Conservation (phyloP, 78 protist genomes). For the Dictyostelium purpureum region DNA sequence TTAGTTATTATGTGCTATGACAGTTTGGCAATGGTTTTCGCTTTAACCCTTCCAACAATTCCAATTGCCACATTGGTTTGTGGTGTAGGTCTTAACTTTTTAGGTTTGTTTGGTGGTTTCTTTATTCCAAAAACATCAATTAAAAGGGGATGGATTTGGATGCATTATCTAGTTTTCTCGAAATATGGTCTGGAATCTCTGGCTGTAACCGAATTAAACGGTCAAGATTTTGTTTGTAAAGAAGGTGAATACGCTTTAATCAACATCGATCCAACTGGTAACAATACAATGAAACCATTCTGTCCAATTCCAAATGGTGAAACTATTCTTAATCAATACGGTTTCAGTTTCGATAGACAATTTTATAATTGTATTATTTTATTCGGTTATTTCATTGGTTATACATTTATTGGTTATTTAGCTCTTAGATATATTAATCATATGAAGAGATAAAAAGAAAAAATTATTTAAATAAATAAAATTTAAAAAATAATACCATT, state of each 20-base stretch:
- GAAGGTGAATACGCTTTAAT: not conserved
- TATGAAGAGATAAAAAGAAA: slow-evolving; percentile 28
- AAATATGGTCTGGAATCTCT: slow-evolving; percentile 56
- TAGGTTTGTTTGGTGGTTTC: slow-evolving; percentile 72
- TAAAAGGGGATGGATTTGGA: slow-evolving; percentile 48
- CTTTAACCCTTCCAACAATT: slow-evolving; percentile 47
- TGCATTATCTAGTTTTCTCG: slow-evolving; percentile 42
- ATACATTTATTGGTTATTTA: slow-evolving; percentile 1
- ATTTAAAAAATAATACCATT: too few species aligned
- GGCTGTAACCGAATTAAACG: slow-evolving; percentile 13
- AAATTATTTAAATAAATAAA: not conserved
- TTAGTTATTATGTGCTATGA: slow-evolving; percentile 42
- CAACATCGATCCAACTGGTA: not conserved
- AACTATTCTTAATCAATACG: slow-evolving; percentile 21
- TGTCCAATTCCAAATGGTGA: slow-evolving; percentile 53
- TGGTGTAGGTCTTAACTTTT: slow-evolving; percentile 52
- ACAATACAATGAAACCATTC: not conserved
- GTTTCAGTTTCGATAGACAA: slow-evolving; percentile 3
- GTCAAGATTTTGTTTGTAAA: not conserved
- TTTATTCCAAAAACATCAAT: slow-evolving; percentile 14
- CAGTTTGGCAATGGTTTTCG: slow-evolving; percentile 28
- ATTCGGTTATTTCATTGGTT: slow-evolving; percentile 21
- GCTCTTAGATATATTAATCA: slow-evolving; percentile 52
- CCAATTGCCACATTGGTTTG: slow-evolving; percentile 32
- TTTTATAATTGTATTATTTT: slow-evolving; percentile 17